Evolutionary conservation across 208 protist species (phyloP).

Genomic region (Leishmania amazonensis): DNA sequence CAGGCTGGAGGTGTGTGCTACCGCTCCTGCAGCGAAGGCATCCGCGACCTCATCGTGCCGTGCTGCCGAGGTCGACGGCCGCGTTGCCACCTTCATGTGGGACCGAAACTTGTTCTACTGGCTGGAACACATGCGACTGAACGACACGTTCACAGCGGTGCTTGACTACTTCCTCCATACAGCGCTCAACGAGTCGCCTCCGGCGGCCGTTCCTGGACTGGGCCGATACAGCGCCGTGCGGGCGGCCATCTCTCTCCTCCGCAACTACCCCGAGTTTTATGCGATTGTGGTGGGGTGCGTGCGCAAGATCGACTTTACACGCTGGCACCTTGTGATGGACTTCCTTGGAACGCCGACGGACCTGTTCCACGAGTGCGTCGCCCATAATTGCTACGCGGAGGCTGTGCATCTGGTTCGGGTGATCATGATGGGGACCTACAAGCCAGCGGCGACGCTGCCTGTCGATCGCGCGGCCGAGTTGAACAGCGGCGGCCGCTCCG

Average conservation of each 20-base stretch:
- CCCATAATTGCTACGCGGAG: slow-evolving; percentile 58
- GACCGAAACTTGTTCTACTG: slow-evolving; percentile 55
- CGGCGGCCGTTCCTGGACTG: slow-evolving; percentile 36
- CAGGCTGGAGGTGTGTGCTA: background rate
- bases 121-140: slow-evolving; percentile 67
- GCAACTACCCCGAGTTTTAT: slow-evolving; percentile 74
- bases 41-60: background rate
- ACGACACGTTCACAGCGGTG: slow-evolving; percentile 53
- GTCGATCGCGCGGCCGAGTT: slow-evolving; percentile 17
- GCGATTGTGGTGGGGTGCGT: slow-evolving; percentile 66
- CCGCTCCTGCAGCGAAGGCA: background rate
- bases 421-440: slow-evolving; percentile 63
- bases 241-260: slow-evolving; percentile 51
- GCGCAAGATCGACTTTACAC: slow-evolving; percentile 74
- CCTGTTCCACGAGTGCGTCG: slow-evolving; percentile 71
- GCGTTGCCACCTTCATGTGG: slow-evolving; percentile 45
- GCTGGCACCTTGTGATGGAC: slow-evolving; percentile 66
- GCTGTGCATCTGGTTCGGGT: slow-evolving; percentile 70
- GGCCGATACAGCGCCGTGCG: slow-evolving; percentile 49
- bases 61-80: slow-evolving; percentile 16
- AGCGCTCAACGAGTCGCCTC: slow-evolving; percentile 56
- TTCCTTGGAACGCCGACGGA: slow-evolving; percentile 62
- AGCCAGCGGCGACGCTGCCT: slow-evolving; percentile 7
- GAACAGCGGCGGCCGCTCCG: background rate
- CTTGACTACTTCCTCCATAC: slow-evolving; percentile 72